Conservation (phyloP, 2,329 filamentous ascomycete genomes). For the Exophiala lecanii-corni region DNA sequence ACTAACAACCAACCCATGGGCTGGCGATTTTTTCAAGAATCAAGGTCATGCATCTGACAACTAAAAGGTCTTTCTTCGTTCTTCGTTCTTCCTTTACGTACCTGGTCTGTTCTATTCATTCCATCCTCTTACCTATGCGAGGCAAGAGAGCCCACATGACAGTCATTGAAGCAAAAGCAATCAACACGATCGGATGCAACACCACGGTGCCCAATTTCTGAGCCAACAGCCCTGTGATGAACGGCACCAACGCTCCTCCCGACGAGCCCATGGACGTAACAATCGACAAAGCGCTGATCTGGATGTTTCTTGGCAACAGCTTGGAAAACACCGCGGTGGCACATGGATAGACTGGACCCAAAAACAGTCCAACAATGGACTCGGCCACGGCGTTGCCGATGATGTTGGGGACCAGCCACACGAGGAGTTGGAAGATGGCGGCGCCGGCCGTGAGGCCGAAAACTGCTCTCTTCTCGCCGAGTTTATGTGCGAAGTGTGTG, state of each 20-base stretch:
- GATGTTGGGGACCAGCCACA: conserved; percentile 31
- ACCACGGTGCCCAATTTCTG: conserved; percentile 46
- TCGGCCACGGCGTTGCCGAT: conserved; percentile 55
- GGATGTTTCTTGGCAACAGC: conserved; percentile 34
- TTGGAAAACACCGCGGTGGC: conserved; percentile 30
- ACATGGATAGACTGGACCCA: conserved; percentile 78
- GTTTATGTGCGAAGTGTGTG: conserved; percentile 57
- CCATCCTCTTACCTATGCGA: conserved; percentile 45
- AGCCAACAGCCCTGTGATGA: conserved; percentile 46
- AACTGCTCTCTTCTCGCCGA: conserved; percentile 69
- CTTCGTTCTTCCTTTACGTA: no score
- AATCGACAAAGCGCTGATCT: conserved; percentile 37
- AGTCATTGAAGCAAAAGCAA: conserved; percentile 51
- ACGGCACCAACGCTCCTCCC: conserved; percentile 41
- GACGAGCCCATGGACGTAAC: conserved; percentile 39
- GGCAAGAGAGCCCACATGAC: conserved; percentile 50
- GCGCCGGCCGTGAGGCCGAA: conserved; percentile 58
- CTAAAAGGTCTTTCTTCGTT: no score
- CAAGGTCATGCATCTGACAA: no score
- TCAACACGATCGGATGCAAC: conserved; percentile 53
- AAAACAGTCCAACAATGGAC: conserved; percentile 64
- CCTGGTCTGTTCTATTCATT: no score
- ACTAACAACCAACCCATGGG: no score
- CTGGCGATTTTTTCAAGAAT: no score
- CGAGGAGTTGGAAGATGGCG: conserved; percentile 37